Percentiles rank a stretch among this genome's conserved stretches.
These are phyloP conservation scores for Psophocarpus tetragonolobus DNA, from an alignment of 306 rosid genomes.

Conservation along the genomic window DNA sequence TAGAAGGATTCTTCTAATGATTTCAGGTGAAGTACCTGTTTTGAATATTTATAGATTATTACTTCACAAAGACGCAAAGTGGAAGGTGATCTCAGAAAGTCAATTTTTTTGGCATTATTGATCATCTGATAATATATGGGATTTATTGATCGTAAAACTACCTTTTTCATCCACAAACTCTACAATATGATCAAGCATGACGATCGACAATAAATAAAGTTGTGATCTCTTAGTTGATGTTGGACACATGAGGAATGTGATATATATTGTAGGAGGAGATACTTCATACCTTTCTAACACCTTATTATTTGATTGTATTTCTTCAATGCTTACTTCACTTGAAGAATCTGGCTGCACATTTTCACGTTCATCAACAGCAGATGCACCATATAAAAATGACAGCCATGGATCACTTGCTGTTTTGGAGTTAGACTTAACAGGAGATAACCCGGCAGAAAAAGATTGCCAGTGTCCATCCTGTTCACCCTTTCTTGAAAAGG, in stretches of 20 bases:
- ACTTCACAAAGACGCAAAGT: slow-evolving; percentile 20
- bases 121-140: neutral
- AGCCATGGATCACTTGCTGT: slow-evolving; percentile 55
- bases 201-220: neutral
- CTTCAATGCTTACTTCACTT: slow-evolving; percentile 48
- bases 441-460: slow-evolving; percentile 38
- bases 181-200: slow-evolving; percentile 28
- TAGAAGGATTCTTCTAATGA: neutral
- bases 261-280: neutral
- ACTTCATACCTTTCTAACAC: slow-evolving; percentile 51
- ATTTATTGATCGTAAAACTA: neutral
- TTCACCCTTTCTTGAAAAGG: slow-evolving; percentile 53
- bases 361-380: slow-evolving; percentile 32
- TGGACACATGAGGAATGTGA: neutral
- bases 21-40: neutral
- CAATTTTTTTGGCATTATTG: slow-evolving; percentile 12
- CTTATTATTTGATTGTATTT: slow-evolving; percentile 38
- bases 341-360: slow-evolving; percentile 47
- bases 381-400: slow-evolving; percentile 49
- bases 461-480: slow-evolving; percentile 42
- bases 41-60: slow-evolving; percentile 12
- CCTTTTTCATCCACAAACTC: neutral
- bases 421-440: slow-evolving; percentile 53
- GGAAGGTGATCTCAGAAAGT: neutral
- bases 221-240: slow-evolving; percentile 5